Percentiles rank a stretch among this genome's conserved stretches.
These are phyloP conservation scores for Gaultheria prostrata DNA, from an alignment of 148 eudicot genomes.

Conservation along the genomic window DNA sequence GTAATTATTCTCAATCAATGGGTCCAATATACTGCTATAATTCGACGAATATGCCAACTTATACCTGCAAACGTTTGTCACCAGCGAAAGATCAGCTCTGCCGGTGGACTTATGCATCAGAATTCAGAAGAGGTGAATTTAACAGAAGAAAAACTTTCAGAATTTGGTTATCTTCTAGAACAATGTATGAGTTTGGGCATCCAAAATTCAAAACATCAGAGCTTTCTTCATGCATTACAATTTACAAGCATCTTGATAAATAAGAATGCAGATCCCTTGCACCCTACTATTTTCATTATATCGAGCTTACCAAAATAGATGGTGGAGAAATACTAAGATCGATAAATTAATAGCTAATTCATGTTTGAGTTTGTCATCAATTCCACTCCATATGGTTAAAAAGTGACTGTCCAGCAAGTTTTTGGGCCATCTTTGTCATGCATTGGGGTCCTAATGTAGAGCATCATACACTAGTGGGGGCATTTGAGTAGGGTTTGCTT, in stretches of 20 bases:
- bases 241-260: not conserved
- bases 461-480: not conserved
- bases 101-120: constrained; percentile 1
- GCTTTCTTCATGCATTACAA: not conserved
- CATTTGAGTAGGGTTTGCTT: not conserved
- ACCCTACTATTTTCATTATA: too few relatives aligned
- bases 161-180: not conserved
- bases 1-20: constrained; percentile 80
- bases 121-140: not conserved
- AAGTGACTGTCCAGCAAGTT: not conserved
- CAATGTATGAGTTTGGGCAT: not conserved
- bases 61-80: constrained; percentile 49
- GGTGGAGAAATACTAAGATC: not conserved
- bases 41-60: constrained; percentile 89
- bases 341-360: not conserved
- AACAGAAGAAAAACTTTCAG: not conserved
- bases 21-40: constrained; percentile 67
- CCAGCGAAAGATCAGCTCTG: not conserved
- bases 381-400: not conserved
- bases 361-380: not conserved
- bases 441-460: not conserved
- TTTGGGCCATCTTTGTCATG: not conserved
- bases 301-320: not conserved
- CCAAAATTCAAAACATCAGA: not conserved
- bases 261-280: not conserved